These are phyloP conservation scores for Trichopus zeylanicus DNA, from an alignment of 116 monocot genomes.

Conservation along the genomic window DNA sequence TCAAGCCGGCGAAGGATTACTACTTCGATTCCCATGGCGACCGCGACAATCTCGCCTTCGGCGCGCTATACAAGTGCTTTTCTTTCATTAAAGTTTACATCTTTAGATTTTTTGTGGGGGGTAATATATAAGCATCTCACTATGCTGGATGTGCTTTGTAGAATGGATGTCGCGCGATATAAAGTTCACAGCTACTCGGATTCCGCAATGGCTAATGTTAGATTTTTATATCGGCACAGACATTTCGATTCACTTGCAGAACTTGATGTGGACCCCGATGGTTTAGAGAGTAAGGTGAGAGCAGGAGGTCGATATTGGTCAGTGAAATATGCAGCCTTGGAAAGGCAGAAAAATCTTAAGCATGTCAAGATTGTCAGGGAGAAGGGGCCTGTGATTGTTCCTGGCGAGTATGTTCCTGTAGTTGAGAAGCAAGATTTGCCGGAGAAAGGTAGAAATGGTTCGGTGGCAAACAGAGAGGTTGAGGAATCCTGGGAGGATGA, in stretches of 20 bases:
- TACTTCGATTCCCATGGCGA: conserved; percentile 76
- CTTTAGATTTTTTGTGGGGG: conserved; percentile 15
- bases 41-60: conserved; percentile 77
- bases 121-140: conserved; percentile 54
- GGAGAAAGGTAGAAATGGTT: conserved; percentile 20
- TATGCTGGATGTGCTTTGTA: conserved; percentile 15
- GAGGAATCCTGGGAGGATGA: conserved; percentile 99
- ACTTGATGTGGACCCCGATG: conserved; percentile 54
- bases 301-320: conserved; percentile 76
- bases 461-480: conserved; percentile 15
- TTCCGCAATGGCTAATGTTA: conserved; percentile 13
- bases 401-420: conserved; percentile 60
- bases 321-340: conserved; percentile 44
- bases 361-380: conserved; percentile 47
- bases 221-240: conserved; percentile 13
- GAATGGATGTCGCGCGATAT: conserved; percentile 90
- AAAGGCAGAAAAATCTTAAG: conserved; percentile 66
- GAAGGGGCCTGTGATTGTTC: conserved; percentile 6
- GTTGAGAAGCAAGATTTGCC: conserved; percentile 11
- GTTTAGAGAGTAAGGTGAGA: conserved; percentile 52
- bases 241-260: conserved; percentile 23
- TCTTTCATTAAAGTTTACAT: background rate
- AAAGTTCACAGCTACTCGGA: conserved; percentile 27
- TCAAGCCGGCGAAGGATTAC: conserved; percentile 56
- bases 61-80: conserved; percentile 70